These are phyloP conservation scores for Grosmannia serpens DNA, from an alignment of 2,329 filamentous ascomycete species.

Conservation along the genomic window DNA sequence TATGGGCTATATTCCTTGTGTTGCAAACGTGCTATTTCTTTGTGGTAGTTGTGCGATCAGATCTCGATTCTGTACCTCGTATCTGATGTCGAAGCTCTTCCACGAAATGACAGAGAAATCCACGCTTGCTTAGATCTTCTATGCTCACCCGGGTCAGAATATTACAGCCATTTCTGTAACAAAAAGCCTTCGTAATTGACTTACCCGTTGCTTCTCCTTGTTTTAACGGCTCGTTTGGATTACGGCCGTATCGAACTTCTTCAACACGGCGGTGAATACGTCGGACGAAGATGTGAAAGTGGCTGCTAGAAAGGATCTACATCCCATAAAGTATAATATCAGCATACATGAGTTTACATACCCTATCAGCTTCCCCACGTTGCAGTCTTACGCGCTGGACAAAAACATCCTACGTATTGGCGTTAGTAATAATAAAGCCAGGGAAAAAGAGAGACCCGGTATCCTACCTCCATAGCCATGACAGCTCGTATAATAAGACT, in stretches of 20 bases:
- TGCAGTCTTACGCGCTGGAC: constrained; percentile 8
- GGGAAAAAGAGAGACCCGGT: background rate
- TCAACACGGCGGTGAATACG: constrained; percentile 39
- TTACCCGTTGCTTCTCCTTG: constrained; percentile 41
- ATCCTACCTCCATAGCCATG: constrained; percentile 8
- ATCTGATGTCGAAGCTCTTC: constrained; percentile 40
- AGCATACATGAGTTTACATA: background rate
- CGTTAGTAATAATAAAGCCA: background rate
- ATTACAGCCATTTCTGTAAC: too few species aligned
- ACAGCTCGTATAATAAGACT: constrained; percentile 7
- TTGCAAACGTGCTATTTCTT: background rate
- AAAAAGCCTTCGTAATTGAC: background rate
- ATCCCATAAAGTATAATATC: background rate
- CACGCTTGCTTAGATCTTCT: constrained; percentile 21
- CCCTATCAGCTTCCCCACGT: background rate
- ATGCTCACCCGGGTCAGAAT: background rate
- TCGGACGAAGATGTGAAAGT: constrained; percentile 40
- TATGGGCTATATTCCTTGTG: too few species aligned
- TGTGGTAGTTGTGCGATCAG: background rate
- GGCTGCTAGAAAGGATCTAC: constrained; percentile 37
- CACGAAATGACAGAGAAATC: constrained; percentile 35
- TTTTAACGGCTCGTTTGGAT: constrained; percentile 37
- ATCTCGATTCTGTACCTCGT: constrained; percentile 21
- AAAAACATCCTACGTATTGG: constrained; percentile 6
- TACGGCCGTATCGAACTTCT: constrained; percentile 35